Evolutionary conservation across 1,284 basidiomycete genomes (phyloP), one percentile per base, ranked within the genome.

Genomic region (Ceratobasidium sp.): DNA sequence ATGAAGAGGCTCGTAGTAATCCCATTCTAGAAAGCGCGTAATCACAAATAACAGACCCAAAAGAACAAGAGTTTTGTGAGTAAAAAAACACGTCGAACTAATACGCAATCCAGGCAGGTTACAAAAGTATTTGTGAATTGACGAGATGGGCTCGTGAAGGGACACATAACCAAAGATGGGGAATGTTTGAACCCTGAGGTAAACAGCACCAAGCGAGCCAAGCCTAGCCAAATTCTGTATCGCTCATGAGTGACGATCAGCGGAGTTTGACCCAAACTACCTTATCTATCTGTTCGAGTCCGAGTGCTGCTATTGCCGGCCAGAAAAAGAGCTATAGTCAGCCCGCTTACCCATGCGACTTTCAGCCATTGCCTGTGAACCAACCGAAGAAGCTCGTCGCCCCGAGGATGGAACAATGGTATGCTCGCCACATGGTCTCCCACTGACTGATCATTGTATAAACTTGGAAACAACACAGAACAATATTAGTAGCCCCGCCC

Each of bases 351-450:
- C 93, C 93, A 21, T 95, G 93, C 81, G 96, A 98, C 85, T 96
- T 97, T 78, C 96, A 98, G 80, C 91, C 93, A 1, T 77, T 83
- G n/a, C 80, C 82, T 0, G 78, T 80, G 0, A 77, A 82, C 6
- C 82, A 83, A 64, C 79, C 84, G 62, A 84, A 84, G 77, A 78
- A 81, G 52, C 78, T 84, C 23, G 77, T 85, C 44, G 79, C 81
- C 1, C 77, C 78, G 1, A 75, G 78, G 9, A 69, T 76, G 63
- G 91, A 89, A 82, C 89, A 90, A 81, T 83, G 97, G 97, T 11
- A 96, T 96, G 88, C 91, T 99, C 74, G 93, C 98, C 64, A 90
- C 98, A 23, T 99, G 97, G 97, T 90, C 93, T 0, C 93, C 90
- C 9, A 91, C 92, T 6, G 88, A 89, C 44, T 89, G 87, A 44